Base-by-base conservation (phyloP, 805 yeast species). In the Pichia cephalocereana region DNA sequence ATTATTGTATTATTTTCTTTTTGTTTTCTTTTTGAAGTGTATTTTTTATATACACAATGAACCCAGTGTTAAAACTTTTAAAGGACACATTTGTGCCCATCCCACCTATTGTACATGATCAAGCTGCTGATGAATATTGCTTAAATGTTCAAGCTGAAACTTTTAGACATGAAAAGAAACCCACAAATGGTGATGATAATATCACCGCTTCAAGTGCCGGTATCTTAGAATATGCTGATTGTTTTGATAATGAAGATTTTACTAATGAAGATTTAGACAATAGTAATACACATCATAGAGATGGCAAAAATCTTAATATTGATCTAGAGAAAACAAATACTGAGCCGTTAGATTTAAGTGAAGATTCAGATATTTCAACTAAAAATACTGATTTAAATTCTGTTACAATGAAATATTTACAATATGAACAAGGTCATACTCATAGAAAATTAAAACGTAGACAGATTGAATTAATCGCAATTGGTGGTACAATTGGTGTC, bases 381-480 rank as follows among this genome's bases (percentile, higher is more conserved):
- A 30, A 19, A 26, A 19, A 38, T 8, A 27, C 44, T 23, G 47
- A 27, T 23, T 23, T 39, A 10, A n/a, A 30, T 39, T 42, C 46
- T 11, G 27, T 10, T 10, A 36, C n/a, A 34, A 34, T 34, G 3
- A 34, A 43, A 18, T 47, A 47, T 40, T 26, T 30, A 26, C 19
- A 45, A 10, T 54, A 43, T 43, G 54, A 47, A 46, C 40, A 40
- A 26, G 58, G 58, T 18, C 38, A 46, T 26, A 50, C 48, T 8
- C 58, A 56, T 38, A 46, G 77, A 27, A 63, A 43, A 28, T 46
- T 85, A 46, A 66, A 72, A 52, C 76, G 81, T 45, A 70, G 95
- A 52, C 95, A 86, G 65, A 80, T 85, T 19, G 86, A 83, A 58
- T 70, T 85, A 46, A 79, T 85, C 50, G 87, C 88, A 11, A 82